These are phyloP conservation scores for Dactylellina parvicollis DNA, from an alignment of 2,329 filamentous ascomycete genomes.

Conservation along the genomic window DNA sequence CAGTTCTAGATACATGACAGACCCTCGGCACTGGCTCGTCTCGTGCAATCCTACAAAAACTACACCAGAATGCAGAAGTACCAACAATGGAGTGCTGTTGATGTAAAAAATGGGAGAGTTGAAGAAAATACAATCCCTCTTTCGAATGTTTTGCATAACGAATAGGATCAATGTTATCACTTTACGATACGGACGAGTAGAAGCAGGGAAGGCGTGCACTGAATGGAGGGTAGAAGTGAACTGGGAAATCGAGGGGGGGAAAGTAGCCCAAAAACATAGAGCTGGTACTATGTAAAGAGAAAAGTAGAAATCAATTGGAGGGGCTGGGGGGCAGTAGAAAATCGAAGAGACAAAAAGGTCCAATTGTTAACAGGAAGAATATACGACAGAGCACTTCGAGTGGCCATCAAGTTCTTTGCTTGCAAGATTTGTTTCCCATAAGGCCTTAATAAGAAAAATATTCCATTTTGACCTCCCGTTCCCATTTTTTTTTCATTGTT, in stretches of 20 bases:
- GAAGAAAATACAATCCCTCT: too few relatives aligned
- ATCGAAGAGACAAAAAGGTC: conserved; percentile 7
- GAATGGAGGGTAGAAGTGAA: background rate
- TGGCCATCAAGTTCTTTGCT: conserved; percentile 38
- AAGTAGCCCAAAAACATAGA: background rate
- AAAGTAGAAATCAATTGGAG: conserved; percentile 18
- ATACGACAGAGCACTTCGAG: conserved; percentile 48
- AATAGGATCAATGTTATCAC: conserved; percentile 26
- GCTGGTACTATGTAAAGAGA: conserved; percentile 32
- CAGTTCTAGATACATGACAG: too few relatives aligned
- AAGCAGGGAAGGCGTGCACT: background rate
- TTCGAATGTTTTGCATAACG: too few relatives aligned
- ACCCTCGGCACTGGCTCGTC: too few relatives aligned
- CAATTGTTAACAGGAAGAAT: conserved; percentile 38
- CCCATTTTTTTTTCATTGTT: conserved; percentile 37
- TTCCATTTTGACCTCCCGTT: conserved; percentile 33
- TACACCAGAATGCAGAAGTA: too few relatives aligned
- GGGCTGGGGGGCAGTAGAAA: conserved; percentile 25
- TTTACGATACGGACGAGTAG: conserved; percentile 17
- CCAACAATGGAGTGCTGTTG: too few relatives aligned
- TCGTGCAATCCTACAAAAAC: too few relatives aligned
- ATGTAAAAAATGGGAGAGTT: too few relatives aligned
- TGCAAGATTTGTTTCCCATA: conserved; percentile 20
- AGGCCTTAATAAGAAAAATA: conserved; percentile 10
- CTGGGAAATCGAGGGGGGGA: background rate